Conservation (phyloP, 2,329 filamentous ascomycete species). For the Colletotrichum siamense region DNA sequence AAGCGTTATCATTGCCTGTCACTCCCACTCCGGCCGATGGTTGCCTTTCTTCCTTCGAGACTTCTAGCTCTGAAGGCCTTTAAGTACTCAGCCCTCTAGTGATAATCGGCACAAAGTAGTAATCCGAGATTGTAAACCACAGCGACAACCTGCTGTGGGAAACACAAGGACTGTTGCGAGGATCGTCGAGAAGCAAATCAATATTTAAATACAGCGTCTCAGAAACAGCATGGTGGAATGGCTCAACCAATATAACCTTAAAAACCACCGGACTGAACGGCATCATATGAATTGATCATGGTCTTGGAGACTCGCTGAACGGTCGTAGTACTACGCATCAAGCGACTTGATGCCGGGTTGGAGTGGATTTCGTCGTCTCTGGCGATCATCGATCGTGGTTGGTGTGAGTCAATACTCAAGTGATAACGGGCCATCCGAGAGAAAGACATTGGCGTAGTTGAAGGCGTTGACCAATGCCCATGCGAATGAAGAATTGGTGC, state of each 20-base stretch:
- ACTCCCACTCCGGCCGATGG: too few species aligned
- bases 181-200: not conserved
- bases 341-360: not conserved
- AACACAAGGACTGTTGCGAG: not conserved
- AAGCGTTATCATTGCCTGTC: not conserved
- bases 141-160: not conserved
- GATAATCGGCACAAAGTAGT: not conserved
- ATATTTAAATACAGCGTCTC: not conserved
- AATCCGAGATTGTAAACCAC: not conserved
- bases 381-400: not conserved
- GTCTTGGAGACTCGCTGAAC: not conserved
- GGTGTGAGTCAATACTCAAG: not conserved
- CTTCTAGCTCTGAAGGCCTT: not conserved
- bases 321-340: not conserved
- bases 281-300: not conserved
- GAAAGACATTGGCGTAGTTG: not conserved
- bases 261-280: too few species aligned
- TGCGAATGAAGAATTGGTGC: rapidly evolving
- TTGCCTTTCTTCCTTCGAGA: too few species aligned
- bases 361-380: not conserved
- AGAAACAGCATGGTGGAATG: not conserved
- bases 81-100: not conserved
- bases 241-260: too few species aligned
- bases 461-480: not conserved
- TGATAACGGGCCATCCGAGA: too few species aligned